Evolutionary conservation across 129 eudicot genomes (phyloP).

Genomic region (Pseudognaphalium luteoalbum): DNA sequence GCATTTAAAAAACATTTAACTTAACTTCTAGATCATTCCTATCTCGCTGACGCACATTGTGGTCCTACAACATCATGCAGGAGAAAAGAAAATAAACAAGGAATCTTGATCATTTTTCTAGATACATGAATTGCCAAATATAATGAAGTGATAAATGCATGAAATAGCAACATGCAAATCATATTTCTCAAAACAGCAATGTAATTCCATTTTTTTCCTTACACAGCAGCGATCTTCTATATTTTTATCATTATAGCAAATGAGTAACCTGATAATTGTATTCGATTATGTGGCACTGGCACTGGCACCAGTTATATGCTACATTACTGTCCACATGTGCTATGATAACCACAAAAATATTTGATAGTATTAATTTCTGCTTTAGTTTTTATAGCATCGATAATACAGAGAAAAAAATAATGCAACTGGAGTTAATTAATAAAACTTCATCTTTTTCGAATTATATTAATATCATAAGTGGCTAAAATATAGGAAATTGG

Average conservation of each 20-base stretch:
- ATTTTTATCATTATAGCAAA: too few relatives aligned
- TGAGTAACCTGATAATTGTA: not conserved
- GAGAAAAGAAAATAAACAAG: constrained; percentile 9
- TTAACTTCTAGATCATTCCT: constrained; percentile 40
- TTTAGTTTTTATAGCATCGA: too few relatives aligned
- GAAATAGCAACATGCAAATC: not conserved
- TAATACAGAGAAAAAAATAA: too few relatives aligned
- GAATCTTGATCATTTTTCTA: not conserved
- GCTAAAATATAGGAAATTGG: not conserved
- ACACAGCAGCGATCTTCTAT: not conserved
- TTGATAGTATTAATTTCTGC: too few relatives aligned
- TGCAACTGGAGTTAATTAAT: not conserved
- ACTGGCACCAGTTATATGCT: not conserved
- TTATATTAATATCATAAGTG: not conserved
- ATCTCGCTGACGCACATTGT: constrained; percentile 37
- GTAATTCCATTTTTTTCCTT: not conserved
- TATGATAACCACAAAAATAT: not conserved
- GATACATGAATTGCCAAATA: not conserved
- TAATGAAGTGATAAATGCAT: not conserved
- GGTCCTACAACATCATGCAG: constrained; percentile 36
- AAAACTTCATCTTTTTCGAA: not conserved
- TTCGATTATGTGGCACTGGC: not conserved
- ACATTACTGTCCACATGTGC: not conserved
- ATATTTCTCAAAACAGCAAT: not conserved
- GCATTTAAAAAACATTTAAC: constrained; percentile 50